Evolutionary conservation across 768 basidiomycete genomes (phyloP).

Genomic region (Guyanaporus albipodus): DNA sequence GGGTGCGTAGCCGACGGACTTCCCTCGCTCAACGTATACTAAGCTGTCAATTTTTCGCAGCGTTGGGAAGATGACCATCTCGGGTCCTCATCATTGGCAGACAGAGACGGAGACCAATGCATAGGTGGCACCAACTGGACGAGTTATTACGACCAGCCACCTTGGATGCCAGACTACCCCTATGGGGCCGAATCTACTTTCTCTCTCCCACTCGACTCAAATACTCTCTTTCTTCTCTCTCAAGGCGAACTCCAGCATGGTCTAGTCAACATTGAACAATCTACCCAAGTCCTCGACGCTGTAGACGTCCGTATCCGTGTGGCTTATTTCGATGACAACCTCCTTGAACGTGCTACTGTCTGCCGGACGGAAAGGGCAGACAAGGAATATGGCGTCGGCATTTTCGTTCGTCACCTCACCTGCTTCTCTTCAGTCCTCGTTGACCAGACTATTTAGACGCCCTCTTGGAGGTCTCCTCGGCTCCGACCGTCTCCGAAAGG

Average conservation of each 20-base stretch:
- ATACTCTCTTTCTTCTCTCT: slow-evolving; percentile 29
- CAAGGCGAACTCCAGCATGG: slow-evolving; percentile 29
- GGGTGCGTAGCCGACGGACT: slow-evolving; percentile 4
- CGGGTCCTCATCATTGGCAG: not conserved
- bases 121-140: slow-evolving; percentile 20
- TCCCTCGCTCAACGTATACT: not conserved
- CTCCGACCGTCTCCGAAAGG: too few species aligned
- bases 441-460: slow-evolving; percentile 30
- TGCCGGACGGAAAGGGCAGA: slow-evolving; percentile 28
- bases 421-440: not conserved
- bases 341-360: slow-evolving; percentile 25
- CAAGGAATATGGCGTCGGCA: slow-evolving; percentile 29
- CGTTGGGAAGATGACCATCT: not conserved
- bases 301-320: slow-evolving; percentile 30
- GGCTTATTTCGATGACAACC: slow-evolving; percentile 14
- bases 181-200: slow-evolving; percentile 27
- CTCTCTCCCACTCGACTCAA: slow-evolving; percentile 29
- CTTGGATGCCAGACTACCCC: slow-evolving; percentile 19
- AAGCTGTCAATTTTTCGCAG: slow-evolving; percentile 2
- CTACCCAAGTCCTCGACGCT: slow-evolving; percentile 23
- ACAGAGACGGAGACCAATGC: slow-evolving; percentile 12
- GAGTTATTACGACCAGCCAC: slow-evolving; percentile 21
- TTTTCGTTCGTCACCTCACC: slow-evolving; percentile 27
- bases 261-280: slow-evolving; percentile 27
- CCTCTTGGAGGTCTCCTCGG: slow-evolving; percentile 2